These are phyloP conservation scores for Odonthalia washingtoniensis DNA, from an alignment of 31 red algal species.

Conservation along the genomic window DNA sequence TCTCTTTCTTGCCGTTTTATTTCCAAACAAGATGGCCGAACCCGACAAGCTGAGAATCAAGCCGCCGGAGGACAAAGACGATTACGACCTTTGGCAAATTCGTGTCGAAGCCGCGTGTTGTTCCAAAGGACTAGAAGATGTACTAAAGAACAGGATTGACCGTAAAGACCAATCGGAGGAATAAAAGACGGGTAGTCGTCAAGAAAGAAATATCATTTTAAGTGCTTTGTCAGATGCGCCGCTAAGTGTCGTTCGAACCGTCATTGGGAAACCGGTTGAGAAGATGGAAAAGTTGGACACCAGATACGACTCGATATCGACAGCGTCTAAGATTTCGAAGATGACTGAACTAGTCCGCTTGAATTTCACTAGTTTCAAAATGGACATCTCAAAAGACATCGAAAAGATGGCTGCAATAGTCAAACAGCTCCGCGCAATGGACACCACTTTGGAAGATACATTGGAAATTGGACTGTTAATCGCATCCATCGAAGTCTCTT, in stretches of 20 bases:
- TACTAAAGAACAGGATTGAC: neutral
- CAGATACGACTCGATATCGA: constrained; percentile 1
- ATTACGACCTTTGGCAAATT: constrained; percentile 20
- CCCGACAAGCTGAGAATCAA: too few species aligned
- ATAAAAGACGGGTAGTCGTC: neutral
- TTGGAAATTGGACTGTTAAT: neutral
- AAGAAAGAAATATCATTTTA: constrained; percentile 10
- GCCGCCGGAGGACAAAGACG: neutral
- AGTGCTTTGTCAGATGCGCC: constrained; percentile 7
- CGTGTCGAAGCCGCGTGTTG: constrained; percentile 12
- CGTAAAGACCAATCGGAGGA: neutral
- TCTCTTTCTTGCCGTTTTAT: too few species aligned
- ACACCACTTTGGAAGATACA: constrained; percentile 2
- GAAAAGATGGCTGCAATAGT: constrained; percentile 19
- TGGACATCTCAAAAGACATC: neutral
- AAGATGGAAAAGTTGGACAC: neutral
- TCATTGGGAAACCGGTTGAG: constrained; percentile 24
- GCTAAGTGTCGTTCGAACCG: constrained; percentile 15
- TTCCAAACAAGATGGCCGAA: too few species aligned
- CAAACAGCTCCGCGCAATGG: neutral
- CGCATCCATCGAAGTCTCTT: neutral
- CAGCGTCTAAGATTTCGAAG: constrained; percentile 27
- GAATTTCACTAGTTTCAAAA: neutral
- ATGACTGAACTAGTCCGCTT: constrained; percentile 39
- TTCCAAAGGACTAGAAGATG: neutral